Percentiles rank a stretch among this genome's conserved stretches.
phyloP scores from a whole-genome alignment of 345 rosid species.

The Camelina laxa region DNA sequence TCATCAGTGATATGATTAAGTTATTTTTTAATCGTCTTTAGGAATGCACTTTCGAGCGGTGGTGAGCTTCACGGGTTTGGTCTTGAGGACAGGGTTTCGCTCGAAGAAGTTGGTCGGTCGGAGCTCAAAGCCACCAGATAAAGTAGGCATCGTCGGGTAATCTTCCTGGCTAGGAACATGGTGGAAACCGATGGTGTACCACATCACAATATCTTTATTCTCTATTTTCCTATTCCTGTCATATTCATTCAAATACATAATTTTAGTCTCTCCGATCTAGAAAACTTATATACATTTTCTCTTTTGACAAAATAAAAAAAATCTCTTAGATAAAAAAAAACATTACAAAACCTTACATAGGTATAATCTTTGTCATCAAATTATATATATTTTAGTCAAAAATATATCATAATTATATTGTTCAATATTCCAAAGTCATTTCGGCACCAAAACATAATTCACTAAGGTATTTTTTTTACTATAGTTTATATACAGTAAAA shows the following conservation, averaged over 20 bases:
- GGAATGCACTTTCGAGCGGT: constrained; percentile 33
- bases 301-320: too few relatives aligned
- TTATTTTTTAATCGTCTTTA: constrained; percentile 5
- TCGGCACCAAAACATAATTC: too few relatives aligned
- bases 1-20: constrained; percentile 4
- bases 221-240: constrained; percentile 54
- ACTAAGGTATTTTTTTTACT: too few relatives aligned
- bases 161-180: constrained; percentile 68
- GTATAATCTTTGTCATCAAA: too few relatives aligned
- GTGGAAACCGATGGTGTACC: constrained; percentile 60
- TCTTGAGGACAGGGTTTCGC: constrained; percentile 56
- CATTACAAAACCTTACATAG: neutral
- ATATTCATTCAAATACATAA: constrained; percentile 1
- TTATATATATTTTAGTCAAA: too few relatives aligned
- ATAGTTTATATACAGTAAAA: too few relatives aligned
- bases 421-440: too few relatives aligned
- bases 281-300: neutral
- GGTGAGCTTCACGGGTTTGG: constrained; percentile 35
- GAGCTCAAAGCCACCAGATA: constrained; percentile 56
- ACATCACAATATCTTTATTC: constrained; percentile 58
- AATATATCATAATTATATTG: too few relatives aligned
- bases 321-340: neutral
- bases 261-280: neutral
- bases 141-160: constrained; percentile 60
- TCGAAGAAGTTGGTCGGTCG: constrained; percentile 63